Percentiles rank a stretch among this genome's conserved stretches.
These are phyloP conservation scores for Lachnum nothofagi DNA, from an alignment of 2,329 filamentous ascomycete species.

Conservation along the genomic window DNA sequence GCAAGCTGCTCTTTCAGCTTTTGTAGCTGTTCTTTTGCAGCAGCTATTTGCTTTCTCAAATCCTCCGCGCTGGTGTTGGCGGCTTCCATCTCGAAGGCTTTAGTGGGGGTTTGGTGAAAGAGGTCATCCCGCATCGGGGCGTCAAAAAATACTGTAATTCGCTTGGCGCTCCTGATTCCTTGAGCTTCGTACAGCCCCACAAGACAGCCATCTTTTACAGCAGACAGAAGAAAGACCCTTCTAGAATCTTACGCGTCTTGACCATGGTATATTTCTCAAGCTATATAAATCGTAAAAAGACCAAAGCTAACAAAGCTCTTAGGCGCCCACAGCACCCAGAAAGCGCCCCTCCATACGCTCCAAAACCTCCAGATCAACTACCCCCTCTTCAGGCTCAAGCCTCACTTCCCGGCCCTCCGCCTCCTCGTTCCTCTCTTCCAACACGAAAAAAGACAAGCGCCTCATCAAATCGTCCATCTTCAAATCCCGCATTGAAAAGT, in stretches of 20 bases:
- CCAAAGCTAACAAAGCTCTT: constrained; percentile 22
- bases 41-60: constrained; percentile 44
- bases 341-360: constrained; percentile 54
- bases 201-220: background rate
- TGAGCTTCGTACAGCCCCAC: constrained; percentile 7
- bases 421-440: constrained; percentile 59
- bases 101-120: constrained; percentile 7
- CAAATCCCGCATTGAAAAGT: constrained; percentile 68
- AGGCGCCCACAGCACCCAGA: constrained; percentile 42
- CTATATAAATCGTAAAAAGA: constrained; percentile 10
- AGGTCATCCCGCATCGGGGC: no score
- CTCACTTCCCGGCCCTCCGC: constrained; percentile 19
- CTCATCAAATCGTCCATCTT: constrained; percentile 76
- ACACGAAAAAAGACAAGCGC: constrained; percentile 81
- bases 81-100: constrained; percentile 34
- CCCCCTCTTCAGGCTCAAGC: constrained; percentile 45
- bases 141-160: no score
- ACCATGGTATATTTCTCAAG: constrained; percentile 17
- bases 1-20: constrained; percentile 43
- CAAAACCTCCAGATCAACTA: constrained; percentile 47
- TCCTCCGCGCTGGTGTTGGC: constrained; percentile 32
- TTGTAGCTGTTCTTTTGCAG: constrained; percentile 45
- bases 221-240: background rate
- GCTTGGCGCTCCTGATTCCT: no score
- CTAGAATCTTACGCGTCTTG: background rate